A percentile compares a stretch with the other conserved stretches of the same genome.
Evolutionary conservation across 2,329 filamentous ascomycete genomes (phyloP).

Genomic region (Xylariales sp.): DNA sequence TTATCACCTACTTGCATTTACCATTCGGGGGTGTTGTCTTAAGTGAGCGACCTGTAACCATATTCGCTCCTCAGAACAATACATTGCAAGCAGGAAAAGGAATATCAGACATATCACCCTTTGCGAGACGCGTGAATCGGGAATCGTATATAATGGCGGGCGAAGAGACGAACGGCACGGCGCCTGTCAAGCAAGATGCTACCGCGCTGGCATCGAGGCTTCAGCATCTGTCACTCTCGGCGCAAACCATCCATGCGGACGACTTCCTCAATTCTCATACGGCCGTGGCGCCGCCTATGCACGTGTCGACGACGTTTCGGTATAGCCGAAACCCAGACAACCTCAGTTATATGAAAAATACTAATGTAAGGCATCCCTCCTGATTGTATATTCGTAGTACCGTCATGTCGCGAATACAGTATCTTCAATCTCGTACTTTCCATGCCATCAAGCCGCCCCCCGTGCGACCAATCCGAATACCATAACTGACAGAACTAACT

Average conservation of each 20-base stretch:
- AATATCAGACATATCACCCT: neutral
- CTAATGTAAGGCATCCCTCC: constrained; percentile 61
- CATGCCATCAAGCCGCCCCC: neutral
- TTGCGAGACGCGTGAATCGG: too few relatives aligned
- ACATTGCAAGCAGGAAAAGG: neutral
- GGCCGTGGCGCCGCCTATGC: constrained; percentile 88
- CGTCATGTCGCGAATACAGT: neutral
- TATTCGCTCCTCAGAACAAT: neutral
- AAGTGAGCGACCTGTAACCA: neutral
- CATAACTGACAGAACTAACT: constrained; percentile 23
- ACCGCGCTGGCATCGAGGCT: constrained; percentile 49
- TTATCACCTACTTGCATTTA: neutral
- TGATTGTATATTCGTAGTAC: neutral
- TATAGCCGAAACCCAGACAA: constrained; percentile 78
- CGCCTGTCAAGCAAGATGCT: constrained; percentile 34
- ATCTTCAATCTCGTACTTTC: neutral
- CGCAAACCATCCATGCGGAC: constrained; percentile 84
- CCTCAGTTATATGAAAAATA: constrained; percentile 65
- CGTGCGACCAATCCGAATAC: neutral
- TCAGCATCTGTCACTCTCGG: constrained; percentile 67
- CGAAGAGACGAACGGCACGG: constrained; percentile 33
- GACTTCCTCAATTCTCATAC: constrained; percentile 77
- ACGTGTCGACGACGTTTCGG: constrained; percentile 91
- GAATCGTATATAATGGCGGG: constrained; percentile 39
- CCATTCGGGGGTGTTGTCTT: neutral